These are phyloP conservation scores for Penicillium robsamsonii DNA, from an alignment of 495 filamentous ascomycete genomes.

Conservation along the genomic window DNA sequence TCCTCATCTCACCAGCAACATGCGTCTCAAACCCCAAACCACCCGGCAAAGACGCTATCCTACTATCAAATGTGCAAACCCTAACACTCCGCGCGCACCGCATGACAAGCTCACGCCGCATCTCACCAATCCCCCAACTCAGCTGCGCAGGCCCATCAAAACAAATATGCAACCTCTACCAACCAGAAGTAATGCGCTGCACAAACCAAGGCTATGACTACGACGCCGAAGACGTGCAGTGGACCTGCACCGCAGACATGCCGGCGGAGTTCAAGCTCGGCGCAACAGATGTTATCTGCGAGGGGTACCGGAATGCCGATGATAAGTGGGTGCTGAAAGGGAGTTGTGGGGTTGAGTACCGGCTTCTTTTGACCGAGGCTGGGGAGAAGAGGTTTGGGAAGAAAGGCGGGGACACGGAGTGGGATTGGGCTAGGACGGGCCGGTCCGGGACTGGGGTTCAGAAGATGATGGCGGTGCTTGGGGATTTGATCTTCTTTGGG, in stretches of 20 bases:
- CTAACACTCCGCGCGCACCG: constrained; percentile 68
- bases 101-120: constrained; percentile 71
- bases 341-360: constrained; percentile 91
- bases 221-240: constrained; percentile 70
- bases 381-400: constrained; percentile 70
- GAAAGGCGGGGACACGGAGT: constrained; percentile 3
- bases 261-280: constrained; percentile 87
- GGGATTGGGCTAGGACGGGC: constrained; percentile 9
- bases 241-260: constrained; percentile 80
- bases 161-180: constrained; percentile 57
- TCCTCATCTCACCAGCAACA: constrained; percentile 30
- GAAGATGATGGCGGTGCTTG: constrained; percentile 19
- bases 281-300: constrained; percentile 86
- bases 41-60: constrained; percentile 58
- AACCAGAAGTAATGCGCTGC: constrained; percentile 82
- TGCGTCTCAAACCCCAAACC: constrained; percentile 29
- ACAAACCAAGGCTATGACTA: constrained; percentile 75
- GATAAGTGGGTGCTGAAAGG: constrained; percentile 86
- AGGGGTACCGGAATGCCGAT: constrained; percentile 73
- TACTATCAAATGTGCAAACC: constrained; percentile 72
- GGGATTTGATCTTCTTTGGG: constrained; percentile 47
- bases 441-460: constrained; percentile 1
- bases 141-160: constrained; percentile 70
- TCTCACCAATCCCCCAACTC: constrained; percentile 77
- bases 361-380: constrained; percentile 73